Percentiles rank a stretch among this genome's conserved stretches.
Evolutionary conservation across 805 yeast species (phyloP).

Genomic region (Metschnikowia proteae): DNA sequence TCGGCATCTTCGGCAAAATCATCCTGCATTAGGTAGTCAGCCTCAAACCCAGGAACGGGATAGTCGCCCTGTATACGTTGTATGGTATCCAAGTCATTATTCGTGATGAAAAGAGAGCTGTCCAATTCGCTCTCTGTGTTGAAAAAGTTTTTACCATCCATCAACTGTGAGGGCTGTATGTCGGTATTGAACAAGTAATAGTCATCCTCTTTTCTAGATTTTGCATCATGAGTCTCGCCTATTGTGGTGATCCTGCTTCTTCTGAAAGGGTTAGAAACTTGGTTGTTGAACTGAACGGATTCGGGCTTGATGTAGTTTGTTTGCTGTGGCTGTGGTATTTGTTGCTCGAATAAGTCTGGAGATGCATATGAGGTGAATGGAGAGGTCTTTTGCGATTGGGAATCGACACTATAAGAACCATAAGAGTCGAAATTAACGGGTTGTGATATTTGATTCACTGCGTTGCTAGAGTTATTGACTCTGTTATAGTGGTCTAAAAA

Average conservation of each 20-base stretch:
- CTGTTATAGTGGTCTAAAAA: slow-evolving; percentile 24
- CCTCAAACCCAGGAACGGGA: slow-evolving; percentile 32
- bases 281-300: slow-evolving; percentile 7
- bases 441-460: slow-evolving; percentile 14
- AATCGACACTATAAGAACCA: slow-evolving; percentile 14
- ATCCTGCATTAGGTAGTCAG: slow-evolving; percentile 31
- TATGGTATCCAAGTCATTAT: slow-evolving; percentile 11
- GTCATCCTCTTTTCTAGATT: slow-evolving; percentile 31
- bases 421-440: slow-evolving; percentile 8
- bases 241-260: slow-evolving; percentile 35
- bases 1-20: slow-evolving; percentile 42
- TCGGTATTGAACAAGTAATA: slow-evolving; percentile 38
- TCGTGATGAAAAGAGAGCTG: slow-evolving; percentile 26
- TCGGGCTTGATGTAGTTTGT: slow-evolving; percentile 11
- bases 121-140: slow-evolving; percentile 25
- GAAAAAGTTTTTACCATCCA: slow-evolving; percentile 22
- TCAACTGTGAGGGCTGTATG: slow-evolving; percentile 39
- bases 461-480: slow-evolving; percentile 14
- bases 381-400: slow-evolving; percentile 10
- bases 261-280: slow-evolving; percentile 13
- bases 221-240: slow-evolving; percentile 19
- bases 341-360: slow-evolving; percentile 24
- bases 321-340: slow-evolving; percentile 9
- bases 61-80: slow-evolving; percentile 5
- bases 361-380: slow-evolving; percentile 42